Conservation (phyloP, 2,329 filamentous ascomycete genomes). For the Diplodia sapinea region DNA sequence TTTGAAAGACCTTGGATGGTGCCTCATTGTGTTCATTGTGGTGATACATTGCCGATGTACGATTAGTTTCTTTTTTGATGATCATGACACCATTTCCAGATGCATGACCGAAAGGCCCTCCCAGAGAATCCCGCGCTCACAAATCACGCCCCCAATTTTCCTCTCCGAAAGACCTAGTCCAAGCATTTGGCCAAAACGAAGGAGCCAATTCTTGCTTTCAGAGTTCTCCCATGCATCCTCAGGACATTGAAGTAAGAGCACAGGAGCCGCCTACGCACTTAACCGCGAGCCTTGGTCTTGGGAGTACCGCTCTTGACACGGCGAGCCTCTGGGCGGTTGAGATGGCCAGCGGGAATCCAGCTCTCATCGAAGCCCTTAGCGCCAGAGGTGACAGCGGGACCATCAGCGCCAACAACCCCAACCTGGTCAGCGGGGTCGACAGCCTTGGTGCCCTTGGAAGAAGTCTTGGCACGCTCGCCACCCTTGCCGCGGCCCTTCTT, state of each 20-base stretch:
- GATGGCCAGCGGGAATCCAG: slow-evolving; percentile 90
- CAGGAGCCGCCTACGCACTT: not conserved
- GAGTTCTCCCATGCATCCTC: not conserved
- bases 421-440: slow-evolving; percentile 64
- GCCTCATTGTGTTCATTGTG: slow-evolving; percentile 8
- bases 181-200: slow-evolving; percentile 7
- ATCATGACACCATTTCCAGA: slow-evolving; percentile 17
- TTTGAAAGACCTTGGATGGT: not conserved
- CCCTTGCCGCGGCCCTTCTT: slow-evolving; percentile 65
- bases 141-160: not conserved
- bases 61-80: slow-evolving; percentile 1
- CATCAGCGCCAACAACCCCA: slow-evolving; percentile 72
- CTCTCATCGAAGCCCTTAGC: slow-evolving; percentile 84
- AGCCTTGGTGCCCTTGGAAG: slow-evolving; percentile 65
- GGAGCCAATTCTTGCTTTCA: not conserved
- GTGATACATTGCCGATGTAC: slow-evolving; percentile 22
- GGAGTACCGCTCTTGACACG: slow-evolving; percentile 60
- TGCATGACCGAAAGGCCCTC: not conserved
- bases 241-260: not conserved
- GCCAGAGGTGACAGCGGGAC: slow-evolving; percentile 70
- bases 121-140: not conserved
- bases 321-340: slow-evolving; percentile 79
- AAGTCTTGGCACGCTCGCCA: slow-evolving; percentile 69
- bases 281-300: slow-evolving; percentile 42
- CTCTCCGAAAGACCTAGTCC: slow-evolving; percentile 4